phyloP scores from a whole-genome alignment of 257 asterid genomes.

The Solanum tarapatanum region DNA sequence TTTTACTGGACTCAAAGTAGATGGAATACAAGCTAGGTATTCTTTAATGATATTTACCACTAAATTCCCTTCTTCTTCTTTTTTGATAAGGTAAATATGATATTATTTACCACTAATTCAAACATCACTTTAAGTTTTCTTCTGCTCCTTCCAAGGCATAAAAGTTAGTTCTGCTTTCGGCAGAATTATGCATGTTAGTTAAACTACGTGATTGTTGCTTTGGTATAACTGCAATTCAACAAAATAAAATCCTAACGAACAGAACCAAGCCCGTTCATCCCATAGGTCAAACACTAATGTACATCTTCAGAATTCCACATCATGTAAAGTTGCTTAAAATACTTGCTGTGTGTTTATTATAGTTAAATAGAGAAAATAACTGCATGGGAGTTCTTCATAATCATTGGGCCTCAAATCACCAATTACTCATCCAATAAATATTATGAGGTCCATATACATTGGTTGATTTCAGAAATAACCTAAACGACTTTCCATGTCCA shows the following conservation, averaged over 20 bases:
- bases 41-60: background rate
- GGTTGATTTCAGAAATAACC: background rate
- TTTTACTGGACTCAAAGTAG: background rate
- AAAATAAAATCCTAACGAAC: background rate
- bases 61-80: background rate
- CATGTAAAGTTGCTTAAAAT: background rate
- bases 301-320: background rate
- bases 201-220: background rate
- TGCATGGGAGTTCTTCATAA: background rate
- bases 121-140: background rate
- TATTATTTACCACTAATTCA: background rate
- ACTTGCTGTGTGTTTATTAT: background rate
- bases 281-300: background rate
- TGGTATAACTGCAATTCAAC: background rate
- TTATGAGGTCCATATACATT: background rate
- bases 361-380: background rate
- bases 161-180: background rate
- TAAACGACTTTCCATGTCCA: background rate
- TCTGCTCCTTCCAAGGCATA: background rate
- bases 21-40: background rate
- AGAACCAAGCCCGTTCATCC: background rate
- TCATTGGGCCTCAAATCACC: background rate
- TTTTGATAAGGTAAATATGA: background rate
- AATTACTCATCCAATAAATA: background rate
- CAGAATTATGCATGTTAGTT: background rate